Percentiles rank a stretch among this genome's conserved stretches.
Conservation (phyloP, 176 grass and related monocot genomes). For the Oryza longistaminata region DNA sequence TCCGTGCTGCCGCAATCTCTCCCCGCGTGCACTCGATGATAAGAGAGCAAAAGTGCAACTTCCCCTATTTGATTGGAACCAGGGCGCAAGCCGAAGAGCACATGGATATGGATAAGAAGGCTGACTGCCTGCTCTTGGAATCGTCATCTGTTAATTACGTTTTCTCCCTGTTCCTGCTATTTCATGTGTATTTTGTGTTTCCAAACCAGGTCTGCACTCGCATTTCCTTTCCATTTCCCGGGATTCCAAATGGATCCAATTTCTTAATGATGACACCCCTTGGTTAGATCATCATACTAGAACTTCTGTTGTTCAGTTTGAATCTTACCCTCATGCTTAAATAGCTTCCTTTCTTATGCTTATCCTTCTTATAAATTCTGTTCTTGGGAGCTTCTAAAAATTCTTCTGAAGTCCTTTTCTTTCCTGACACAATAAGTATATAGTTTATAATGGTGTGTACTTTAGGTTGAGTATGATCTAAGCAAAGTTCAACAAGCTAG, state of each 20-base stretch:
- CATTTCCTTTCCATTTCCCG: neutral
- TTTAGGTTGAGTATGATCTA: constrained; percentile 75
- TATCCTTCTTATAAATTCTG: neutral
- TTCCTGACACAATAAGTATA: neutral
- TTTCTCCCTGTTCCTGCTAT: neutral
- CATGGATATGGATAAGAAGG: neutral
- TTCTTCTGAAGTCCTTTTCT: neutral
- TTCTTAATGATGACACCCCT: neutral
- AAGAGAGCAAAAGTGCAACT: neutral
- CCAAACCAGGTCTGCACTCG: neutral
- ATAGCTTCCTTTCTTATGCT: neutral
- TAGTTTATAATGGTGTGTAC: neutral
- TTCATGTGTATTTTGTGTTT: no score
- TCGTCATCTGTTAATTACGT: neutral
- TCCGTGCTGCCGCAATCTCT: neutral
- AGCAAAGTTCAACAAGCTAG: constrained; percentile 71
- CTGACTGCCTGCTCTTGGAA: neutral
- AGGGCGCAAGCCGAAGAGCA: neutral
- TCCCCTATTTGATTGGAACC: neutral
- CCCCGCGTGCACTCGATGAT: neutral
- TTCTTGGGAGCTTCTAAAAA: neutral
- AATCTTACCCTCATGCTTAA: neutral
- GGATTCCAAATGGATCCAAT: neutral
- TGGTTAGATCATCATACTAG: neutral
- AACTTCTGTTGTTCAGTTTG: neutral